Evolutionary conservation across 257 asterid species (phyloP), one percentile per base, ranked within the genome.

Genomic region (Salvia splendens): DNA sequence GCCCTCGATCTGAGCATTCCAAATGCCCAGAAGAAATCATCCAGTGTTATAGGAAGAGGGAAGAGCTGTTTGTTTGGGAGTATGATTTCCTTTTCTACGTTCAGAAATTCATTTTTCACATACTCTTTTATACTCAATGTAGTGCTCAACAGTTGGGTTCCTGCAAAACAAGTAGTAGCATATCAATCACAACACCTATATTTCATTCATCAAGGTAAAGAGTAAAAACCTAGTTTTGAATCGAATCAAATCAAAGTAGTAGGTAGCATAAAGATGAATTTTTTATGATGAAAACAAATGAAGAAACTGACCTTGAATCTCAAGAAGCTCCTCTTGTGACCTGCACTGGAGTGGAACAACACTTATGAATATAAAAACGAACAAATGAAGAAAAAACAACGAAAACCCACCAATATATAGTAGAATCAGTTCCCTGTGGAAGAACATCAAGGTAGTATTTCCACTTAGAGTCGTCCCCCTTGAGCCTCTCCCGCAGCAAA

Each of bases 311-410:
- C 98, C 98, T 83, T 85, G 95, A 85, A 93, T 86, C 85, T 93
- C 96, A 77, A 82, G 83, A 73, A 93, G 96, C 88, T 93, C 99
- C 87, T 90, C 96, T 73, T 93, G 97, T 82, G 99, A 93, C 99
- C 99, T 93, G 99, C 94, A 77, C 94, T 90, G 90, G 84, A 86
- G 79, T 70, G 79, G 66, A 79, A 66, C 78, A 77, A 63, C 32
- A 71, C 78, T 72, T 51, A 78, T 77, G 70, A 81, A 72, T 57
- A 76, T 49, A 58, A 80, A 28, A 5, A 60, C 20, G 33, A 60
- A 9, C 10, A 14, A 1, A 61, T 17, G n/a, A 4, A 12, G 40
- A 9, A 42, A 11, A 16, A 63, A 17, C 47, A 2, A 4, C 30
- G 20, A 3, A 0, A n/a, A 79, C 99, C 83, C 95, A 94, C 99